Evolutionary conservation across 164 flowering plant genomes (phyloP), one percentile per base, ranked within the genome.

Genomic region (Vitis rotundifolia): DNA sequence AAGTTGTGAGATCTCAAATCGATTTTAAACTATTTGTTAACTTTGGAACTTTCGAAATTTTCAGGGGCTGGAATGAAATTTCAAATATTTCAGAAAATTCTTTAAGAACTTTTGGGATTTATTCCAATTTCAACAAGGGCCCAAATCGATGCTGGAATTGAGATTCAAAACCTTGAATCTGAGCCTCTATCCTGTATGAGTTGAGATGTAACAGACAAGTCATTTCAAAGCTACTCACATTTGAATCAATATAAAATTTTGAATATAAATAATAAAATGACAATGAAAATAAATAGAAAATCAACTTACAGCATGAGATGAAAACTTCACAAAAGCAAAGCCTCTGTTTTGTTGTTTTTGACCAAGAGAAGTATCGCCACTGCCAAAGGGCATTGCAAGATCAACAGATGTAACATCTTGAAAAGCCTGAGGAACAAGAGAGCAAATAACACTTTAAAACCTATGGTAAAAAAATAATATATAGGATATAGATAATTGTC

Each of bases 251-350:
- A 37, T 37, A 37, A 37, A 37, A 37, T 37, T 37, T 37, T 37
- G 44, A 15, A 6, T 9, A 11, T 9, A 14, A 59, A 8, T 7
- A 7, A 37, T 44, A 14, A 13, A 60, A 11, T 12, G 16, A 9
- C 16, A 47, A 63, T 1, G 10, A 62, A 5, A 62, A n/a, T 13
- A 14, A 3, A 63, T 28, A 11, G 49, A 29, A 31, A 52, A 12
- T 26, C 61, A 67, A 73, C 78, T 78, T 63, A 83, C 86, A 69
- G 82, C 83, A 78, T 83, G 86, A 66, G 83, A 78, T 51, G 73
- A 56, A 63, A 83, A 83, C 56, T 68, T 74, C 58, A 80, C 79
- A 67, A 83, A 78, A 16, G 71, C 86, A 80, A 80, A 83, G 54
- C 86, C 86, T 56, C 86, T 74, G 71, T 83, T 83, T 49, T 69